phyloP scores from a whole-genome alignment of 83 land plant genomes.

The Diphasiastrum complanatum region DNA sequence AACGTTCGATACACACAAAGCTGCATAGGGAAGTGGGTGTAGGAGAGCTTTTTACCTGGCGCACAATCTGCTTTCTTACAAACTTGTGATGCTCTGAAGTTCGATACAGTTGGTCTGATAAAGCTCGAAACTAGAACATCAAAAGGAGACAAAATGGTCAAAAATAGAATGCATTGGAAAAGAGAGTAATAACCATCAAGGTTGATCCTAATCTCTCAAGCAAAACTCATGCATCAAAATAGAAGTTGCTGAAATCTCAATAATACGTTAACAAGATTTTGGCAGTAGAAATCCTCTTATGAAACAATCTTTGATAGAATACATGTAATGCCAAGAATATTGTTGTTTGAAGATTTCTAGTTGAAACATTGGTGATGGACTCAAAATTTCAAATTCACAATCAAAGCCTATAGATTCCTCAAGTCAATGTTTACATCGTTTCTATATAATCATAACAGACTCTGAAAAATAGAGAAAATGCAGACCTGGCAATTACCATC shows the following conservation, averaged over 20 bases:
- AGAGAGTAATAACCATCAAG: not conserved
- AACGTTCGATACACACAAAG: no score
- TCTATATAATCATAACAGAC: not conserved
- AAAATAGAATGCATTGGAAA: not conserved
- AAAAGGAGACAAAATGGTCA: not conserved
- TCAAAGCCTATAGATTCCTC: not conserved
- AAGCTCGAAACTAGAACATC: constrained; percentile 57
- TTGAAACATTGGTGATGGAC: no score
- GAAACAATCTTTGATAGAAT: not conserved
- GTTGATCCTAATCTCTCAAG: not conserved
- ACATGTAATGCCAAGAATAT: no score
- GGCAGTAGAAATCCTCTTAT: not conserved
- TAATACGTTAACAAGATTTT: not conserved
- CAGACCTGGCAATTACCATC: constrained; percentile 94
- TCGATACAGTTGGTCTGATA: constrained; percentile 87
- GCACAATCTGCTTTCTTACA: constrained; percentile 72
- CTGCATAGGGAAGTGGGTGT: no score
- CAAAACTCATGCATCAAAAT: not conserved
- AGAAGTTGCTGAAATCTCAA: not conserved
- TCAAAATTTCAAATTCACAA: not conserved
- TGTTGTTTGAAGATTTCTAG: no score
- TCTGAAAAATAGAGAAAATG: not conserved
- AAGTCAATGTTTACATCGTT: not conserved
- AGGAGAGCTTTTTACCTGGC: constrained; percentile 46
- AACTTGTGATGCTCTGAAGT: constrained; percentile 85